Conservation (phyloP, 805 yeast genomes). For the Barnettozyma botsteinii region DNA sequence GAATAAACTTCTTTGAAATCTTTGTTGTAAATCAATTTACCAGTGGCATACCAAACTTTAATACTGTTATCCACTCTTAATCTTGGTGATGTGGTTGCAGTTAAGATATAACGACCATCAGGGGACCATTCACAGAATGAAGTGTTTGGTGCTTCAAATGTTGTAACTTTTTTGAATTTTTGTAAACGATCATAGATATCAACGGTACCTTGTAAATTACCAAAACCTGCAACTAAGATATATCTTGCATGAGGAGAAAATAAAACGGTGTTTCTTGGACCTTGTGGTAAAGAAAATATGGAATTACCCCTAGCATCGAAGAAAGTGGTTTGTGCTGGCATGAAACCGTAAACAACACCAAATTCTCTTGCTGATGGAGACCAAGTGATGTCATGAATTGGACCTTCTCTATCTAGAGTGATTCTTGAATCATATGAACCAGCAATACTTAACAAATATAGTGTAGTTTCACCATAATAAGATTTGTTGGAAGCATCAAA, state of each 20-base stretch:
- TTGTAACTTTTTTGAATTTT: slow-evolving; percentile 70
- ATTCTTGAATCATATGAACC: slow-evolving; percentile 90
- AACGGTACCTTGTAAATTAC: slow-evolving; percentile 94
- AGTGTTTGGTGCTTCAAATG: slow-evolving; percentile 89
- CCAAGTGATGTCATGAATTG: slow-evolving; percentile 97
- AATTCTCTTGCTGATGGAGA: slow-evolving; percentile 94
- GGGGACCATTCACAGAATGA: slow-evolving; percentile 98
- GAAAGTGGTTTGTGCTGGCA: slow-evolving; percentile 95
- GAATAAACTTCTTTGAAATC: slow-evolving; percentile 78
- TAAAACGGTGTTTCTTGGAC: slow-evolving; percentile 81
- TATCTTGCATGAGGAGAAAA: slow-evolving; percentile 94
- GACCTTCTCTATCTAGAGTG: slow-evolving; percentile 85
- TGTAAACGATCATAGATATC: slow-evolving; percentile 91
- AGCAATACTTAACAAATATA: slow-evolving; percentile 85
- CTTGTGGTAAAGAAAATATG: slow-evolving; percentile 75
- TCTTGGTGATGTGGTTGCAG: slow-evolving; percentile 97
- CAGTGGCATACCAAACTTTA: slow-evolving; percentile 89
- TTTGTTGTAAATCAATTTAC: slow-evolving; percentile 68
- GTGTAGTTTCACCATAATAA: slow-evolving; percentile 93
- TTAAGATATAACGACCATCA: slow-evolving; percentile 85
- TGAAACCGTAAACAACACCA: slow-evolving; percentile 94
- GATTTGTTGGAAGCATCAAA: slow-evolving; percentile 91
- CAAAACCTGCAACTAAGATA: slow-evolving; percentile 93
- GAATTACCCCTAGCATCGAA: slow-evolving; percentile 92
- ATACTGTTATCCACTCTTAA: slow-evolving; percentile 94